Evolutionary conservation across 176 grass and related monocot species (phyloP).

Genomic region (Ensete ventricosum): DNA sequence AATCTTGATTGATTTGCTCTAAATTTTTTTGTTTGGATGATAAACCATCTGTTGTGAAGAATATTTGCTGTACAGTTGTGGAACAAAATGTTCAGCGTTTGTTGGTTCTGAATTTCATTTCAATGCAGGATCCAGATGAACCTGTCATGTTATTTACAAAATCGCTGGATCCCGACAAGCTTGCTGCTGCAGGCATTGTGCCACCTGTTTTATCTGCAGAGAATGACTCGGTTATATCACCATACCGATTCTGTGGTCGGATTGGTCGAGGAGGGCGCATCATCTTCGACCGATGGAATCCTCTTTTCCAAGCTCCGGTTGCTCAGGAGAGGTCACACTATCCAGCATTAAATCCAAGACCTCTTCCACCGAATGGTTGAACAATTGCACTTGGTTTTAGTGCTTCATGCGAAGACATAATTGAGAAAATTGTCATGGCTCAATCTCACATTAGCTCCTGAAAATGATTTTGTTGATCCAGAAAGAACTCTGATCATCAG

Average conservation of each 20-base stretch:
- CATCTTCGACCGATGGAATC: conserved; percentile 84
- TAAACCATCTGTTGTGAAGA: no score
- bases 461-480: no score
- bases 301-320: conserved; percentile 47
- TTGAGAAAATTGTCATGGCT: neutral
- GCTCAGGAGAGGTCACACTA: conserved; percentile 33
- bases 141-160: conserved; percentile 82
- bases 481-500: no score
- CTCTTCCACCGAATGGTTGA: conserved; percentile 42
- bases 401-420: neutral
- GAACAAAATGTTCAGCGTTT: no score
- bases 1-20: neutral
- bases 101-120: neutral
- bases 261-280: conserved; percentile 94
- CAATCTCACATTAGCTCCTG: no score
- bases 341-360: conserved; percentile 28
- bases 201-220: conserved; percentile 40
- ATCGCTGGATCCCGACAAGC: conserved; percentile 51
- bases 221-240: conserved; percentile 35
- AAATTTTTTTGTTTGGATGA: conserved; percentile 7
- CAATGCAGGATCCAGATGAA: conserved; percentile 72
- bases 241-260: conserved; percentile 56
- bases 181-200: conserved; percentile 57
- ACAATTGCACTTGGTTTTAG: neutral
- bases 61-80: no score